Evolutionary conservation across 495 filamentous ascomycete genomes (phyloP), one percentile per base, ranked within the genome.

Genomic region (Penicilliopsis zonata): DNA sequence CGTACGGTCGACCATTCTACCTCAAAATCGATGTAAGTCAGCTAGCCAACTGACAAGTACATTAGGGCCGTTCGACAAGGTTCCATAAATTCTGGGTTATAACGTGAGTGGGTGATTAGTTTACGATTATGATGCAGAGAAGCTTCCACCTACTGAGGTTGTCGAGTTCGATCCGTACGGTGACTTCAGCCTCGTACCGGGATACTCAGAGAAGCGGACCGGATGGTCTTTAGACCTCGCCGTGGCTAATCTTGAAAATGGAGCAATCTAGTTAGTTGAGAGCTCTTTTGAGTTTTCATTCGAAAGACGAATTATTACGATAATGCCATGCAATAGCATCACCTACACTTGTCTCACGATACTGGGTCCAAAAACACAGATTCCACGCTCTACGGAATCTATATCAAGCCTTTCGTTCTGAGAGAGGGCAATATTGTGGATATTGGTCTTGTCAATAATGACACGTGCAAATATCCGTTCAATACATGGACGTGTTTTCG

Each of bases 401-500:
- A 75, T 56, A 80, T 80, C 4, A 69, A 90, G 45, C 44, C 78
- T 0, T 72, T 76, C 40, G 59, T 92, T 6, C 65, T 92, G 0
- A 59, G 74, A 0, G 70, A 78, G 30, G 67, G 67, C 28, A 59
- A 90, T 15, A 55, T 84, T 5, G 67, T 92, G 28, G 78, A 94
- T 30, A 76, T 94, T 24, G 57, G 87, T 14, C 46, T 94, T 5
- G 90, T 90, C 69, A 94, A 90, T 48, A 45, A 65, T 9, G 82
- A 86, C 41, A 45, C 67, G 0, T 80, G 80, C 27, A 72, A 66
- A 12, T 85, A 94, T 49, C 86, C 86, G 0, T 90, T 90, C 68
- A 83, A 93, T 92, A 2, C 85, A 93, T 64, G 86, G 85, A 1
- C 86, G 92, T 57, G 69, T 74, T 37, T 90, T 87, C 61, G 84